These are phyloP conservation scores for Eleusine coracana DNA, from an alignment of 176 grass and related monocot genomes.

Conservation along the genomic window DNA sequence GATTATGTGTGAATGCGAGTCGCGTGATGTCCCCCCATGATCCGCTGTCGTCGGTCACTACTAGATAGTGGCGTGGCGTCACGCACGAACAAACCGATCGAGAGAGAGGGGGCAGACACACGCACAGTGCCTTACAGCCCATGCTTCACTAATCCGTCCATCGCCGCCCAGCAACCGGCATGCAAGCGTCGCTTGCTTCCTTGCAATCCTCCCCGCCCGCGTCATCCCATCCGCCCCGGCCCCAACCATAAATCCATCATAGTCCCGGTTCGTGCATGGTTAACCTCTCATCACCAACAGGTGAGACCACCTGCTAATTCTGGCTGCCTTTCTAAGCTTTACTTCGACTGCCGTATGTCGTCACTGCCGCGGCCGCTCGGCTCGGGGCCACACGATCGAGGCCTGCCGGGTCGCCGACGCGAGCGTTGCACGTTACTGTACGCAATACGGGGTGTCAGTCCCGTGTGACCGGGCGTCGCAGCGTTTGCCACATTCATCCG, in stretches of 20 bases:
- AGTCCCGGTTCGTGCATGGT: not conserved
- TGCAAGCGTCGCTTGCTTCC: not conserved
- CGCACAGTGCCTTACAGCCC: constrained; percentile 37
- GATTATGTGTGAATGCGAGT: not conserved
- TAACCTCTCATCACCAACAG: not conserved
- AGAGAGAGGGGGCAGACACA: not conserved
- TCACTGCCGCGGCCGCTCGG: too few relatives aligned
- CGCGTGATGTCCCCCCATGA: constrained; percentile 36
- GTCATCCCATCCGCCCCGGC: not conserved
- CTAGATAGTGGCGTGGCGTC: constrained; percentile 10
- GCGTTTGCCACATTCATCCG: not conserved
- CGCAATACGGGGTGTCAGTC: not conserved
- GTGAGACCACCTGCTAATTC: too few relatives aligned
- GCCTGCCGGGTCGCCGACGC: too few relatives aligned
- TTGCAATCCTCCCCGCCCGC: not conserved
- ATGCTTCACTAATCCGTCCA: constrained; percentile 27
- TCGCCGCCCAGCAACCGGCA: not conserved
- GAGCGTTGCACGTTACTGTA: not conserved
- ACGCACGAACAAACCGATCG: not conserved
- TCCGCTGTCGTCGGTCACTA: constrained; percentile 38
- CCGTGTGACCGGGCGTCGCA: too few relatives aligned
- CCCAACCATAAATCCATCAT: constrained; percentile 25
- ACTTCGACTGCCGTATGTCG: too few relatives aligned
- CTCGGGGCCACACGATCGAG: too few relatives aligned
- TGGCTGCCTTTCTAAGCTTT: too few relatives aligned